These are phyloP conservation scores for Penicillium bialowiezense DNA, from an alignment of 495 filamentous ascomycete species.

Conservation along the genomic window DNA sequence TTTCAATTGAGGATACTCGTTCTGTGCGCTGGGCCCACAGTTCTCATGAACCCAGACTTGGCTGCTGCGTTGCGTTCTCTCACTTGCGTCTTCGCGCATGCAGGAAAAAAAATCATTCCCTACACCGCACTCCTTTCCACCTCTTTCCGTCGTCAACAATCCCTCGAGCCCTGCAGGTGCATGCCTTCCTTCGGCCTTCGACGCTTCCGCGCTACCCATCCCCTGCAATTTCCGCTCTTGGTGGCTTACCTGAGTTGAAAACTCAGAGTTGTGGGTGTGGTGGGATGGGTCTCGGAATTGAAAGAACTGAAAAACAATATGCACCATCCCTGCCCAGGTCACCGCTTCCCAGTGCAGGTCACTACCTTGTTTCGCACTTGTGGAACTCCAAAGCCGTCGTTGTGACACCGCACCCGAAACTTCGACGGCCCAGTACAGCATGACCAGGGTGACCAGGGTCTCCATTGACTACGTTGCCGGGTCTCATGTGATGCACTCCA, in stretches of 20 bases:
- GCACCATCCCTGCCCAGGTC: neutral
- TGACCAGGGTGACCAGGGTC: neutral
- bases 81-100: slow-evolving; percentile 2
- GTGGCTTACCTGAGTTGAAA: neutral
- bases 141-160: neutral
- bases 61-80: slow-evolving; percentile 2
- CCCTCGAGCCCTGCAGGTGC: neutral
- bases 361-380: slow-evolving; percentile 6
- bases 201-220: neutral
- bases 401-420: neutral
- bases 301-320: neutral
- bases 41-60: slow-evolving; percentile 1
- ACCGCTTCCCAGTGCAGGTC: slow-evolving; percentile 5
- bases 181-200: neutral
- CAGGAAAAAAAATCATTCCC: slow-evolving; percentile 4
- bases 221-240: neutral
- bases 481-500: neutral
- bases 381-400: slow-evolving; percentile 1
- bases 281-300: neutral
- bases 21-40: slow-evolving; percentile 1
- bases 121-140: slow-evolving; percentile 5
- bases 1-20: neutral
- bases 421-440: neutral
- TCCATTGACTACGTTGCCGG: neutral
- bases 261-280: neutral